Conservation (phyloP, 2,329 filamentous ascomycete genomes). For the Dactylellina leptospora region DNA sequence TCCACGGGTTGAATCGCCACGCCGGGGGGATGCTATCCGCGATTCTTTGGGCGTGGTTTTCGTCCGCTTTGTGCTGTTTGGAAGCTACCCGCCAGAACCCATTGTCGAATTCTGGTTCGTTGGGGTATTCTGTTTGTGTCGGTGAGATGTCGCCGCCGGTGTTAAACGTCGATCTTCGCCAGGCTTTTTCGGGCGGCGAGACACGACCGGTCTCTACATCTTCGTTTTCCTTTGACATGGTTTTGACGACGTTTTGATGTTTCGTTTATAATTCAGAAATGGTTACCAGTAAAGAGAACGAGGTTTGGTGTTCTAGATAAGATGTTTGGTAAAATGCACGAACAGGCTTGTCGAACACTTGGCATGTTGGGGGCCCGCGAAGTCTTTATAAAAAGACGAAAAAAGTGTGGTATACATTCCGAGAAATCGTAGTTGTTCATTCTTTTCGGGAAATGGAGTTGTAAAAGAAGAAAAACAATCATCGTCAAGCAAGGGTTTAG, state of each 20-base stretch:
- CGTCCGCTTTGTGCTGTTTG: conserved; percentile 15
- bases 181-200: conserved; percentile 22
- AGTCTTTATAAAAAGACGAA: conserved; percentile 15
- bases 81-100: conserved; percentile 27
- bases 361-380: conserved; percentile 3
- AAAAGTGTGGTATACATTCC: not conserved
- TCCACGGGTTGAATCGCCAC: conserved; percentile 36
- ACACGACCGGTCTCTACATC: conserved; percentile 10
- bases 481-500: conserved; percentile 13
- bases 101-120: conserved; percentile 15
- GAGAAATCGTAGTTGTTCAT: not conserved
- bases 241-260: conserved; percentile 8
- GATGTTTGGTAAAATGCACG: conserved; percentile 2
- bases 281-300: not conserved
- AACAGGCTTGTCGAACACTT: conserved; percentile 12
- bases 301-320: not conserved
- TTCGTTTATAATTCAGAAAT: not conserved
- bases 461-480: too few species aligned
- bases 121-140: conserved; percentile 14
- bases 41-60: conserved; percentile 20
- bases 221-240: not conserved
- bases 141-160: conserved; percentile 19
- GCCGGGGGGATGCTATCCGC: conserved; percentile 19
- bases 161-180: conserved; percentile 14
- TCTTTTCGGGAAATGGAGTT: not conserved